A percentile compares a stretch with the other conserved stretches of the same genome.
Conservation (phyloP, 805 yeast species). For the Schwanniomyces vanrijiae region DNA sequence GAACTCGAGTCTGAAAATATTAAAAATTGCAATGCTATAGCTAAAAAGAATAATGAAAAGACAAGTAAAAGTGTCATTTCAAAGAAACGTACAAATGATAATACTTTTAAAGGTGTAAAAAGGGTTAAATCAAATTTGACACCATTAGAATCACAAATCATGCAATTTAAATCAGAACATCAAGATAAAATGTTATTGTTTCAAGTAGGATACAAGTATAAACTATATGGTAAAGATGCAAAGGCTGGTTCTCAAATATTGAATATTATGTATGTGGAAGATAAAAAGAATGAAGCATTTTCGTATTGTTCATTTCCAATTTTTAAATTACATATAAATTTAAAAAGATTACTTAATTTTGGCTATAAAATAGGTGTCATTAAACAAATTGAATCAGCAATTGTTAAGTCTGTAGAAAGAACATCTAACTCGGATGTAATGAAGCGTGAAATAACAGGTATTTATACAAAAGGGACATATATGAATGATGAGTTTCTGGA, state of each 20-base stretch:
- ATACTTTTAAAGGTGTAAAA: constrained; percentile 3
- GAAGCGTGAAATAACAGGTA: constrained; percentile 63
- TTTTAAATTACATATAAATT: constrained; percentile 67
- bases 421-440: constrained; percentile 50
- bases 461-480: constrained; percentile 83
- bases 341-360: constrained; percentile 65
- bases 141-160: constrained; percentile 79
- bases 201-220: constrained; percentile 91
- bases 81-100: not conserved
- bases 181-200: constrained; percentile 72
- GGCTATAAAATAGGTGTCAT: constrained; percentile 88
- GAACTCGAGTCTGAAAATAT: not conserved
- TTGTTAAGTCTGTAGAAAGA: constrained; percentile 60
- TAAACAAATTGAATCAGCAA: constrained; percentile 80
- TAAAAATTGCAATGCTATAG: not conserved
- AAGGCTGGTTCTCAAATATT: constrained; percentile 61
- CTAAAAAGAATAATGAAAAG: not conserved
- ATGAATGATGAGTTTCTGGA: constrained; percentile 53
- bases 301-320: constrained; percentile 89
- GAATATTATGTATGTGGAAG: constrained; percentile 66
- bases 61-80: not conserved
- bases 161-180: constrained; percentile 60
- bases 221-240: constrained; percentile 86
- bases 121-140: constrained; percentile 31
- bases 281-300: constrained; percentile 57